phyloP scores from a whole-genome alignment of 2,329 filamentous ascomycete genomes.

The Monilinia fructigena region DNA sequence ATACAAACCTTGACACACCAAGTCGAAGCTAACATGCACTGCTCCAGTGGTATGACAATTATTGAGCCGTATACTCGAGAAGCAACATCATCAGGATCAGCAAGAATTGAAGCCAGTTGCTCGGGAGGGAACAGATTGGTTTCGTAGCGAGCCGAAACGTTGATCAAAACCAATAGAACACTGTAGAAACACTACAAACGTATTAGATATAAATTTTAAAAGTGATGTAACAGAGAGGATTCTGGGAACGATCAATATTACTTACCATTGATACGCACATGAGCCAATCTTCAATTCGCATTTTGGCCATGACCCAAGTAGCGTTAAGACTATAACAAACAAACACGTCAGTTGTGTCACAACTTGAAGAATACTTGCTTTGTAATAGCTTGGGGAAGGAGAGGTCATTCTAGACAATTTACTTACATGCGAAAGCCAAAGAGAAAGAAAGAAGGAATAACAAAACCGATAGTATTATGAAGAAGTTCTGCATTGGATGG shows the following conservation, averaged over 20 bases:
- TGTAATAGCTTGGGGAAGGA: background rate
- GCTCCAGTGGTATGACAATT: background rate
- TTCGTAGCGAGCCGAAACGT: constrained; percentile 41
- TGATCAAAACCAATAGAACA: constrained; percentile 41
- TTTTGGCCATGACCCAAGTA: constrained; percentile 26
- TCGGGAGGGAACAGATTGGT: constrained; percentile 44
- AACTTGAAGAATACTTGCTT: too few species aligned
- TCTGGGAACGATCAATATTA: background rate
- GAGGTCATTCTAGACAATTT: background rate
- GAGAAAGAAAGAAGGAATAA: constrained; percentile 26
- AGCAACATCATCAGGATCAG: constrained; percentile 43
- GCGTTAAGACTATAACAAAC: constrained; percentile 27
- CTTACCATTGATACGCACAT: constrained; percentile 43
- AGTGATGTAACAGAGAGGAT: background rate
- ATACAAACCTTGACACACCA: constrained; percentile 55
- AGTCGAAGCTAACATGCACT: constrained; percentile 37
- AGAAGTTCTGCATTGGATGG: constrained; percentile 30
- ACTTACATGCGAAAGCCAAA: constrained; percentile 32
- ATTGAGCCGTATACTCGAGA: constrained; percentile 44
- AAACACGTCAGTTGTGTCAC: background rate
- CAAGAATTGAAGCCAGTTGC: constrained; percentile 39
- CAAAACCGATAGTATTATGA: constrained; percentile 32
- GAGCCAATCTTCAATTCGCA: constrained; percentile 41
- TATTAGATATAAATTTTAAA: constrained; percentile 3
- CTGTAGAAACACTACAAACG: constrained; percentile 40